Base-by-base conservation (phyloP, 2,329 filamentous ascomycete genomes). In the Allantophomopsis lycopodina region DNA sequence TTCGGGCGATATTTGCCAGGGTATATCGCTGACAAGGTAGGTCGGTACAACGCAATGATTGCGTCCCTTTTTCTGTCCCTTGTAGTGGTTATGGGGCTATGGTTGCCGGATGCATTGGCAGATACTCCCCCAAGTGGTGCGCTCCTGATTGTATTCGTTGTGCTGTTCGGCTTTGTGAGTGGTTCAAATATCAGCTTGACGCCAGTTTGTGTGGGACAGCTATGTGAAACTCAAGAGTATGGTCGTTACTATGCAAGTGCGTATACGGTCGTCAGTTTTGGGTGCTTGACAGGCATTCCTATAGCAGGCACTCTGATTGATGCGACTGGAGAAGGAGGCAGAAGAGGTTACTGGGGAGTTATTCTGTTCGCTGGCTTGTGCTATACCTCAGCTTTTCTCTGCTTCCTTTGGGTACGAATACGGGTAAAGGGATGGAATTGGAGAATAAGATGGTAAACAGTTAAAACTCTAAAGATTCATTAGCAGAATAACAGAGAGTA, bases 11-110 rank as follows among this genome's bases (percentile, higher is more conserved):
- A 42, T 7, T 35, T 48, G 7, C 41, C 42, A 32, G 45, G 45
- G 3, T 35, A 37, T 38, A 13, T 44, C 30, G 45, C 45, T 7
- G 45, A 48, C 11, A 39, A 35, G 4, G 13, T 47, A 15, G 46
- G 46, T 4, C 45, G 38, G 13, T 45, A 44, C 32, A 48, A 48
- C 20, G 56, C 64, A 28, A 60, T 73, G 15, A 40, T 45, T 14
- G 21, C 43, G 1, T 21, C 30, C 5, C 28, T 30, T n/a, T 37
- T 38, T 15, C 12, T 32, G 8, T 40, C 32, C 28, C 32, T 35
- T 6, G 41, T 46, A 28, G 23, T 45, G 36, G 14, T 43, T 12
- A 42, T 46, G 13, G 8, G n/a, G 3, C 13, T 34, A 3, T 34
- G 32, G 32, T 17, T 34, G n/a, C n/a, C 32, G 7, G 32, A 15